These are phyloP conservation scores for Brassica balearica DNA, from an alignment of 441 rosid species.

Conservation along the genomic window DNA sequence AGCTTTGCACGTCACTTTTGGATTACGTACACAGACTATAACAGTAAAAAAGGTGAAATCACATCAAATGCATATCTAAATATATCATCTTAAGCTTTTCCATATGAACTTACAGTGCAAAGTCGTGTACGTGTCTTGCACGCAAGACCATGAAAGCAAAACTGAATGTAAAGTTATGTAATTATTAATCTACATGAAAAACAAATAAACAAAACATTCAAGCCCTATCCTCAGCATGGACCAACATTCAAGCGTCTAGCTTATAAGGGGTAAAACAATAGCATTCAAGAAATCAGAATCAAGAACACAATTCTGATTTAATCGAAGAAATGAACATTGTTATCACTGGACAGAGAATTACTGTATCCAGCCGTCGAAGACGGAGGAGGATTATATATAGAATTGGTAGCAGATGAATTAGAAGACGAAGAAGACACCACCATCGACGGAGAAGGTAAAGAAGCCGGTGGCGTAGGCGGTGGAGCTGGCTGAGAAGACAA, in stretches of 20 bases:
- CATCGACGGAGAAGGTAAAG: constrained; percentile 55
- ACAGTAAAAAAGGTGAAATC: not conserved
- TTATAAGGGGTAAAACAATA: constrained; percentile 4
- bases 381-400: constrained; percentile 50
- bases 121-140: not conserved
- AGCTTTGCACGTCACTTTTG: constrained; percentile 9
- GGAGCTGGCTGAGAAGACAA: constrained; percentile 44
- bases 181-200: not conserved
- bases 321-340: constrained; percentile 61
- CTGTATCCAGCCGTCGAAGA: constrained; percentile 50
- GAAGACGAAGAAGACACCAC: constrained; percentile 46
- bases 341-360: constrained; percentile 57
- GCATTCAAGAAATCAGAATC: constrained; percentile 6
- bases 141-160: not conserved
- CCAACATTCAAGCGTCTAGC: constrained; percentile 11
- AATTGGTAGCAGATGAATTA: constrained; percentile 47
- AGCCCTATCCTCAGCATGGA: constrained; percentile 9
- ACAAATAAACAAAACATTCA: not conserved
- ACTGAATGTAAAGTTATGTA: not conserved
- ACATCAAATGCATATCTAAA: constrained; percentile 5
- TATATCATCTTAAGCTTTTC: not conserved
- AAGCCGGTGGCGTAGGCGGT: constrained; percentile 44
- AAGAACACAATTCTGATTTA: constrained; percentile 36
- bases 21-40: not conserved
- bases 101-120: not conserved